These are phyloP conservation scores for Jamesozyma gamospora DNA, from an alignment of 805 yeast genomes.

Conservation along the genomic window DNA sequence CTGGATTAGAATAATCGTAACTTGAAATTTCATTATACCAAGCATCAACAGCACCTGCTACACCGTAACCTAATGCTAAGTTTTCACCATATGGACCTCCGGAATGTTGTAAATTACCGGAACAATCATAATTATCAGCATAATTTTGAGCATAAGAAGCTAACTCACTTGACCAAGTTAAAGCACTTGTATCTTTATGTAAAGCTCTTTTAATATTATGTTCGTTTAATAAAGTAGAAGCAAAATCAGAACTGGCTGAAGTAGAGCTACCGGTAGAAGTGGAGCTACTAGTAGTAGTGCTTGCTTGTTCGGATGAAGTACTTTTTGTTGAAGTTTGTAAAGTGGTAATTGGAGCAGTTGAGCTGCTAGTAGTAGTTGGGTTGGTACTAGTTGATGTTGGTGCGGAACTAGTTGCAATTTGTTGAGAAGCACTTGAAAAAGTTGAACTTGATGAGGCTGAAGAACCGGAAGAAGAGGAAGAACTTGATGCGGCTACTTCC, in stretches of 20 bases:
- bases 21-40: constrained; percentile 60
- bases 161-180: constrained; percentile 41
- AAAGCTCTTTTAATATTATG: constrained; percentile 52
- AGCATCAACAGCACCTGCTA: constrained; percentile 45
- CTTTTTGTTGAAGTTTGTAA: constrained; percentile 1
- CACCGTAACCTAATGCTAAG: constrained; percentile 52
- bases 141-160: constrained; percentile 42
- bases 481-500: neutral
- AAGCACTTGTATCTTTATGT: constrained; percentile 20
- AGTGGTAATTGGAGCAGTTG: neutral
- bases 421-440: constrained; percentile 8
- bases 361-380: constrained; percentile 16
- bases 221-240: constrained; percentile 38
- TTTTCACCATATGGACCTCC: constrained; percentile 59
- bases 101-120: constrained; percentile 55
- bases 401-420: constrained; percentile 8
- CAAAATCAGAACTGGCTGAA: constrained; percentile 16
- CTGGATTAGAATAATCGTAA: constrained; percentile 43
- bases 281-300: constrained; percentile 17
- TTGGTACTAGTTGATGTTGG: constrained; percentile 10
- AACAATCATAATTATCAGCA: constrained; percentile 41
- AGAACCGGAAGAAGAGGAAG: constrained; percentile 5
- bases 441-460: constrained; percentile 12
- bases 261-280: constrained; percentile 8
- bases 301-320: constrained; percentile 5